These are phyloP conservation scores for Fusarium burgessii DNA, from an alignment of 2,329 filamentous ascomycete species.

Conservation along the genomic window DNA sequence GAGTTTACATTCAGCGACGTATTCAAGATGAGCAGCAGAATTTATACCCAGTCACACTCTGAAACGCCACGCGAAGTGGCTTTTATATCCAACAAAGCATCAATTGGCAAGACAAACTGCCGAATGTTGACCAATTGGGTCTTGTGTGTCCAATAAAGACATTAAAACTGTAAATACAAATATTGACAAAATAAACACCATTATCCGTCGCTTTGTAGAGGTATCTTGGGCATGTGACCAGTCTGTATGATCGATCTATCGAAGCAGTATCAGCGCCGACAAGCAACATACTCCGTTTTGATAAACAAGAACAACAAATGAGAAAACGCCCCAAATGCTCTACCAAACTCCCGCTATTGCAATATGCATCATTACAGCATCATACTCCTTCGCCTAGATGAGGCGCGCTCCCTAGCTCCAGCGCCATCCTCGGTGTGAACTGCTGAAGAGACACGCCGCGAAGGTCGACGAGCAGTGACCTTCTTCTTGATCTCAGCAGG, in stretches of 20 bases:
- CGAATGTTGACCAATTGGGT: constrained; percentile 39
- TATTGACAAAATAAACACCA: constrained; percentile 44
- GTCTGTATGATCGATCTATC: constrained; percentile 45
- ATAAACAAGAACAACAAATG: constrained; percentile 39
- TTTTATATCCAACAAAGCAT: constrained; percentile 41
- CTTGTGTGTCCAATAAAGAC: constrained; percentile 29
- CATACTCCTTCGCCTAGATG: constrained; percentile 67
- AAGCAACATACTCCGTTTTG: constrained; percentile 42
- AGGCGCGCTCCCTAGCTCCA: constrained; percentile 47
- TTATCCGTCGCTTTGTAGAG: constrained; percentile 50
- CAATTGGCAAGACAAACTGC: constrained; percentile 29
- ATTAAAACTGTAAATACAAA: constrained; percentile 49
- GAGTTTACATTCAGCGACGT: constrained; percentile 35
- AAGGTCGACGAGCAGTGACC: constrained; percentile 50
- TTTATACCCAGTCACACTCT: constrained; percentile 46
- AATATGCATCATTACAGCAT: constrained; percentile 62
- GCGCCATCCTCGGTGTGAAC: constrained; percentile 52
- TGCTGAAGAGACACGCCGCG: constrained; percentile 56
- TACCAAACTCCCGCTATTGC: constrained; percentile 39
- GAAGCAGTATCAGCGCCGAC: constrained; percentile 43
- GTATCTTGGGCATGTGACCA: constrained; percentile 52
- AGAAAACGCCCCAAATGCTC: constrained; percentile 45
- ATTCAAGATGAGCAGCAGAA: constrained; percentile 39
- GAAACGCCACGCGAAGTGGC: constrained; percentile 27
- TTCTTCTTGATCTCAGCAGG: constrained; percentile 41